These are phyloP conservation scores for Sugiyamaella pinicola DNA, from an alignment of 1,139 yeast genomes.

Conservation along the genomic window DNA sequence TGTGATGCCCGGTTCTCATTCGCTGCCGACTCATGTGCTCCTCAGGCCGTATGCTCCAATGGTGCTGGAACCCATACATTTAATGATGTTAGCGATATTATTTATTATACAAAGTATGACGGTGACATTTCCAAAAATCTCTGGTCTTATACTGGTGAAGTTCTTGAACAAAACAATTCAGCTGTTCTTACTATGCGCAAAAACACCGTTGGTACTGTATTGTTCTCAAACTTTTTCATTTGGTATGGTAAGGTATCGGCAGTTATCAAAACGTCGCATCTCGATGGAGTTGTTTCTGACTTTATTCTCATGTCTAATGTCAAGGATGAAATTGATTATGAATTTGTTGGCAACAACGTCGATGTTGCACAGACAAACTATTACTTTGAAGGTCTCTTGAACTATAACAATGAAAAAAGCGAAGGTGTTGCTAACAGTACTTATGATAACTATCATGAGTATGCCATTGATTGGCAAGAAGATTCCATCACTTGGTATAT, in stretches of 20 bases:
- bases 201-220: slow-evolving; percentile 71
- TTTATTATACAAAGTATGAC: slow-evolving; percentile 53
- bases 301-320: slow-evolving; percentile 81
- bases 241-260: slow-evolving; percentile 88
- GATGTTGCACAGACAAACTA: slow-evolving; percentile 72
- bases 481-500: slow-evolving; percentile 72
- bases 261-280: slow-evolving; percentile 70
- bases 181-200: slow-evolving; percentile 77
- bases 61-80: slow-evolving; percentile 33
- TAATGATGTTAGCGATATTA: slow-evolving; percentile 39
- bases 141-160: slow-evolving; percentile 76
- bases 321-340: slow-evolving; percentile 89
- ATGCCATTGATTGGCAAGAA: slow-evolving; percentile 82
- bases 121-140: slow-evolving; percentile 71
- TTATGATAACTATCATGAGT: slow-evolving; percentile 70
- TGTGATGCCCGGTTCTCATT: slow-evolving; percentile 72
- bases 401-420: slow-evolving; percentile 59
- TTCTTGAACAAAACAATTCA: slow-evolving; percentile 55
- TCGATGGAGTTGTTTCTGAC: slow-evolving; percentile 81
- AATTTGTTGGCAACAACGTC: slow-evolving; percentile 77
- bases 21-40: slow-evolving; percentile 66
- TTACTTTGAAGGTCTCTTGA: slow-evolving; percentile 72
- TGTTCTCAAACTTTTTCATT: slow-evolving; percentile 75
- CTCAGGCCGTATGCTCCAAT: slow-evolving; percentile 48
- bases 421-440: slow-evolving; percentile 50